Percentiles rank a stretch among this genome's conserved stretches.
Evolutionary conservation across 495 filamentous ascomycete species (phyloP).

Genomic region (Emericellopsis terricola): DNA sequence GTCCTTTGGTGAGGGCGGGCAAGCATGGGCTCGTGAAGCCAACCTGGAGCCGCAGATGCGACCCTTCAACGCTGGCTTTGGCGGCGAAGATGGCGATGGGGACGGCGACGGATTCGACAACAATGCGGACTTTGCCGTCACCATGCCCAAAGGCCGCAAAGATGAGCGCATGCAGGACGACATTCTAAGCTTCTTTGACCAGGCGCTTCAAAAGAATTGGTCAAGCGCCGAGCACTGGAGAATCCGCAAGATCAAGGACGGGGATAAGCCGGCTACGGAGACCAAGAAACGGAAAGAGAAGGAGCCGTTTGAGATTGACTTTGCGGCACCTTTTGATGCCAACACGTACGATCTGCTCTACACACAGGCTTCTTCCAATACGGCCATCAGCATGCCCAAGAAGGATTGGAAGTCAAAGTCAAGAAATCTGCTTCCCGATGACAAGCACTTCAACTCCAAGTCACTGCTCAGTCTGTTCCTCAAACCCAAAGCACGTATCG

Average conservation of each 20-base stretch:
- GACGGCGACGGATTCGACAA: constrained; percentile 44
- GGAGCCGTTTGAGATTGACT: constrained; percentile 90
- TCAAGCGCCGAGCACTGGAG: constrained; percentile 98
- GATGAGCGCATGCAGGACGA: constrained; percentile 63
- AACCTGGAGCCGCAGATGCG: constrained; percentile 45
- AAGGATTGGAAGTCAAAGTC: constrained; percentile 90
- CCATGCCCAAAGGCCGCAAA: constrained; percentile 42
- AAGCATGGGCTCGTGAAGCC: constrained; percentile 53
- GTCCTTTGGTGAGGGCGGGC: constrained; percentile 59
- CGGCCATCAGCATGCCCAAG: constrained; percentile 69
- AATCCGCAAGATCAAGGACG: constrained; percentile 82
- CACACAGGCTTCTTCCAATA: constrained; percentile 63
- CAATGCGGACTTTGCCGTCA: constrained; percentile 48
- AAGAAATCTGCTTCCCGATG: constrained; percentile 84
- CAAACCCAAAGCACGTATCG: constrained; percentile 74
- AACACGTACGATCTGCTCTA: constrained; percentile 65
- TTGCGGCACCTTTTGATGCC: constrained; percentile 50
- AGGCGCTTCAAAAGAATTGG: constrained; percentile 91
- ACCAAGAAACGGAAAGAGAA: constrained; percentile 70
- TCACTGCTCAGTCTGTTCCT: constrained; percentile 80
- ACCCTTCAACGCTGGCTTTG: constrained; percentile 34
- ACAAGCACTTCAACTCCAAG: constrained; percentile 94
- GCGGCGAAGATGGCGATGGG: constrained; percentile 32
- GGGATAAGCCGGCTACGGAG: constrained; percentile 38
- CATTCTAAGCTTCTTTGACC: constrained; percentile 92